phyloP scores from a whole-genome alignment of 805 yeast genomes.

The Wickerhamomyces sydowiorum region DNA sequence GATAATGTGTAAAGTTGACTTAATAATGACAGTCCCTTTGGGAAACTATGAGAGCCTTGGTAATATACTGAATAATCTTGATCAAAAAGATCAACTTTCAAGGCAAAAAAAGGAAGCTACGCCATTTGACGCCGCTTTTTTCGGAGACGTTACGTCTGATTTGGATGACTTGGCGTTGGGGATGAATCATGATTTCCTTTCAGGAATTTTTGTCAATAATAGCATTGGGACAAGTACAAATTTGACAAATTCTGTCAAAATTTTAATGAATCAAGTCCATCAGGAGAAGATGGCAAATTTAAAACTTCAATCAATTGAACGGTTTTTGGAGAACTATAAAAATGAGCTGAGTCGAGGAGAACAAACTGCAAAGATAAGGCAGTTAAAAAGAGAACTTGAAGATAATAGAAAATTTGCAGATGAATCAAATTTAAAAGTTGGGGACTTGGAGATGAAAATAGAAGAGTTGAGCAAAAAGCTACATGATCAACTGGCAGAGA shows the following conservation, averaged over 20 bases:
- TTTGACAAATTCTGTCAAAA: slow-evolving; percentile 49
- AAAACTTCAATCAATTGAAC: slow-evolving; percentile 47
- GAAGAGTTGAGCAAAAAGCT: not conserved
- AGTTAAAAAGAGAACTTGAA: not conserved
- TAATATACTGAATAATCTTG: slow-evolving; percentile 8
- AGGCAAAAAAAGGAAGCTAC: slow-evolving; percentile 19
- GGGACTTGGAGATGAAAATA: not conserved
- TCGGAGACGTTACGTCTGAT: slow-evolving; percentile 47
- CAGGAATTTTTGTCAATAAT: slow-evolving; percentile 55
- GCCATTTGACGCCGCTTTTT: slow-evolving; percentile 54
- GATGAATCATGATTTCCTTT: slow-evolving; percentile 37
- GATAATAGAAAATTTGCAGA: not conserved
- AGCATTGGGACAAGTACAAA: slow-evolving; percentile 52
- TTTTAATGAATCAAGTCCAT: slow-evolving; percentile 48
- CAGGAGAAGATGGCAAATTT: slow-evolving; percentile 55
- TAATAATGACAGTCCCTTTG: slow-evolving; percentile 47
- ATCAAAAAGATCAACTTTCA: slow-evolving; percentile 1
- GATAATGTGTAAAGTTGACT: slow-evolving; percentile 78
- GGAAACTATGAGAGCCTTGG: slow-evolving; percentile 18
- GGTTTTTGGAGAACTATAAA: slow-evolving; percentile 47
- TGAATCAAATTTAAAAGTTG: not conserved
- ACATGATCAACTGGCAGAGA: not conserved
- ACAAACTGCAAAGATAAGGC: not conserved
- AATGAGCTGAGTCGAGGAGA: slow-evolving; percentile 6
- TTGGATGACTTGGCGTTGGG: slow-evolving; percentile 48